Evolutionary conservation across 148 eudicot species (phyloP), one percentile per base, ranked within the genome.

Genomic region (Silene latifolia): DNA sequence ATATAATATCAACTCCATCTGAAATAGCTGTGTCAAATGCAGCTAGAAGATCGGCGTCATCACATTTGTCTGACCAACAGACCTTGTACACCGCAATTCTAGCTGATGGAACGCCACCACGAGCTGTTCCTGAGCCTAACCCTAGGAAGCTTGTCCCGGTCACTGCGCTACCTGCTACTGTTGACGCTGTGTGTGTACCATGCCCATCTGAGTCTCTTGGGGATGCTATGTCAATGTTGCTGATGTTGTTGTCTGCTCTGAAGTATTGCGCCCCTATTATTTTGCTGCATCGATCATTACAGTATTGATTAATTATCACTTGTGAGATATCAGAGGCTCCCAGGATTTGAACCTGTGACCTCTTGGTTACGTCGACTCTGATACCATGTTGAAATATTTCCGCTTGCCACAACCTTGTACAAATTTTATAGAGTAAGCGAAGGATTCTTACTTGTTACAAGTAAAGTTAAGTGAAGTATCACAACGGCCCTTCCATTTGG

Each of bases 1-100:
- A 86, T 2, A 87, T 78, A 9, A 89, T 73, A 21, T 87, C 87
- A 4, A 0, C 29, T 27, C 29, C 29, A 27, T 27, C 29, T 27
- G 73, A 78, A 9, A 87, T 82, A 21, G 92, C 92, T 17, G 85
- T 82, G 59, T 89, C 90, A 72, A 89, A 82, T 27, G 92, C 92
- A 7, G 88, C 87, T 6, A 89, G 39, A 5, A 83, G 69, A 60
- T 89, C 89, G 1, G 85, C 79, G 9, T 20, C 76, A 0, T 5
- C 23, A 58, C 92, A 89, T 1, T 72, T 74, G 67, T 67, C 74
- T 0, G 35, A 19, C 87, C 89, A 86, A 60, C 90, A 89, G 6
- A 76, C 11, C 42, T 89, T 89, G 82, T 89, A 89, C 18, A 83
- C 81, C 0, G 92, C 92, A 0, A 87, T 68, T 7, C 88, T 72